Evolutionary conservation across 345 rosid species (phyloP).

Genomic region (Cardamine occulta): DNA sequence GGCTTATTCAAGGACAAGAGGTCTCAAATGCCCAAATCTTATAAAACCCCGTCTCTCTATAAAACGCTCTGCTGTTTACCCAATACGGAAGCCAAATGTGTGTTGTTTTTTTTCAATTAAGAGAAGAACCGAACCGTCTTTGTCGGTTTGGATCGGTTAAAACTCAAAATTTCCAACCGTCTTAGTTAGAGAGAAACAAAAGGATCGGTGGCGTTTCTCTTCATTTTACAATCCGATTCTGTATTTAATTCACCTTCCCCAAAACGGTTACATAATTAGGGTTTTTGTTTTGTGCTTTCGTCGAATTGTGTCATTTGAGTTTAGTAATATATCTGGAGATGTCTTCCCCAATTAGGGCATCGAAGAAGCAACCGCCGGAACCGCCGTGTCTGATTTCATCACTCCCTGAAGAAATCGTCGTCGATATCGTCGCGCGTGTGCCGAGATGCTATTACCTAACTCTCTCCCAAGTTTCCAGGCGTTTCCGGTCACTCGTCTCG

Average conservation of each 20-base stretch:
- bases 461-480: slow-evolving; percentile 34
- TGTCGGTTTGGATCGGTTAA: background rate
- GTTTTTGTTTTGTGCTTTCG: background rate
- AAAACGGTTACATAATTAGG: slow-evolving; percentile 21
- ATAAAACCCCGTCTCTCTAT: too few species aligned
- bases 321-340: background rate
- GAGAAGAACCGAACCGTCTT: slow-evolving; percentile 9
- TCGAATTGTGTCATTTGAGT: background rate
- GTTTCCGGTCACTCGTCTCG: slow-evolving; percentile 32
- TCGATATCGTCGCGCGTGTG: slow-evolving; percentile 34
- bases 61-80: slow-evolving; percentile 6
- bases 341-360: slow-evolving; percentile 38
- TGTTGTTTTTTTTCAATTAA: background rate
- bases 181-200: background rate
- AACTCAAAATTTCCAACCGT: slow-evolving; percentile 1
- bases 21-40: too few species aligned
- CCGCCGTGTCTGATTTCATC: slow-evolving; percentile 19
- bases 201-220: background rate
- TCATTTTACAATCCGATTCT: slow-evolving; percentile 10
- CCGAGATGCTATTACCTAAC: slow-evolving; percentile 28
- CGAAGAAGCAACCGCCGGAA: slow-evolving; percentile 25
- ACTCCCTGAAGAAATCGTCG: slow-evolving; percentile 36
- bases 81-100: background rate
- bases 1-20: too few species aligned
- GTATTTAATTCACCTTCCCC: background rate